These are phyloP conservation scores for Lathyrus tuberosus DNA, from an alignment of 306 rosid species.

Conservation along the genomic window DNA sequence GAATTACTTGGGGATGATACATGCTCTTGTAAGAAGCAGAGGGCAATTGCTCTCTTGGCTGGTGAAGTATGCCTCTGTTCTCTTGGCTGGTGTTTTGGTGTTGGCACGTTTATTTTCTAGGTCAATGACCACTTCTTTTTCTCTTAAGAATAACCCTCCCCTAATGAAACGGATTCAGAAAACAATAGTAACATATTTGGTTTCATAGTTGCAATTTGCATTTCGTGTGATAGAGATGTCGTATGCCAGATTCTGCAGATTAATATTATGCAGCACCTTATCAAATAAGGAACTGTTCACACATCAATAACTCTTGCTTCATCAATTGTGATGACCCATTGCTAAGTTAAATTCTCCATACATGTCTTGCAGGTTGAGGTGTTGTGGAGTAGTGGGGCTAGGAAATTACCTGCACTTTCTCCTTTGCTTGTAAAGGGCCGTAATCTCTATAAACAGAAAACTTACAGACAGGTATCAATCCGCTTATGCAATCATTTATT, in stretches of 20 bases:
- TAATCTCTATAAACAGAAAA: constrained; percentile 73
- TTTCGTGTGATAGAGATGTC: constrained; percentile 21
- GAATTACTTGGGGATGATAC: constrained; percentile 22
- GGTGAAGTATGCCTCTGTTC: constrained; percentile 17
- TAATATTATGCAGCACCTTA: constrained; percentile 7
- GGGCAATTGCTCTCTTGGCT: constrained; percentile 27
- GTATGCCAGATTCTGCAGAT: constrained; percentile 17
- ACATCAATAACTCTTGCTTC: constrained; percentile 8
- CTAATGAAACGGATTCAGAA: not conserved
- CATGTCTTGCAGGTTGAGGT: constrained; percentile 67
- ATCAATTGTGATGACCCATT: constrained; percentile 28
- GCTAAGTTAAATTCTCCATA: constrained; percentile 26
- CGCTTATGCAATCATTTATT: not conserved
- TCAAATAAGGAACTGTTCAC: constrained; percentile 13
- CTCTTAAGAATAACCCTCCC: not conserved
- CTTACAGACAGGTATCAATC: constrained; percentile 70
- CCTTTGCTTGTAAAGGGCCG: constrained; percentile 86
- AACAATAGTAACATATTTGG: constrained; percentile 25
- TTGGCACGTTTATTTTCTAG: constrained; percentile 1
- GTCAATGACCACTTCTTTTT: not conserved
- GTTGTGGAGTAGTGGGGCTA: constrained; percentile 72
- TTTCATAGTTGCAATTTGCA: constrained; percentile 23
- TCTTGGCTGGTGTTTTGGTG: not conserved
- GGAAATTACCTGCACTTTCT: constrained; percentile 58
- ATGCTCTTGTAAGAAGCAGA: constrained; percentile 17